A percentile compares a stretch with the other conserved stretches of the same genome.
Conservation (phyloP, 257 asterid genomes). For the Asclepias syriaca region DNA sequence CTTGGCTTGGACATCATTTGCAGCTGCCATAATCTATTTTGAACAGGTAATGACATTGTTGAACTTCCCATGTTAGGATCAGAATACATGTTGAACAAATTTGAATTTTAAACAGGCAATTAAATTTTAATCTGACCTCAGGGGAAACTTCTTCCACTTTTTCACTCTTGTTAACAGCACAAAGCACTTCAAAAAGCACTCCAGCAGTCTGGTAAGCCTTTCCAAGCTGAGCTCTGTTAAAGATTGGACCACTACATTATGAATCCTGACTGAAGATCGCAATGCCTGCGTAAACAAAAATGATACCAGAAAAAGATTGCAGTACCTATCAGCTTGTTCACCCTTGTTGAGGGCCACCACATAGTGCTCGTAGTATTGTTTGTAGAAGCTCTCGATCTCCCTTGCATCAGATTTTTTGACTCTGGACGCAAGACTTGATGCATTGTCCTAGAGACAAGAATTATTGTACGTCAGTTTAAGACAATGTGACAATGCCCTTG, state of each 20-base stretch:
- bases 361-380: constrained; percentile 91
- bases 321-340: constrained; percentile 89
- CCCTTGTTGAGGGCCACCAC: constrained; percentile 90
- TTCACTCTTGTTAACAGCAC: constrained; percentile 94
- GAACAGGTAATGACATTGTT: constrained; percentile 6
- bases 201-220: constrained; percentile 99
- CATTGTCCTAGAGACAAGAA: constrained; percentile 61
- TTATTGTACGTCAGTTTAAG: constrained; percentile 8
- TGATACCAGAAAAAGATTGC: not conserved
- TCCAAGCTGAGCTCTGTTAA: constrained; percentile 86
- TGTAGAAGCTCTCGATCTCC: constrained; percentile 96
- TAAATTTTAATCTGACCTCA: constrained; percentile 57
- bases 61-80: not conserved
- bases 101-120: not conserved
- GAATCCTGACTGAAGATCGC: not conserved
- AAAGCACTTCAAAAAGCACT: constrained; percentile 94
- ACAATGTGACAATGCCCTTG: not conserved
- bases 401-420: constrained; percentile 93
- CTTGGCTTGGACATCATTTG: constrained; percentile 94
- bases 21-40: constrained; percentile 92
- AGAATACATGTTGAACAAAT: not conserved
- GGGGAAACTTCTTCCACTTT: constrained; percentile 95
- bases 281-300: not conserved
- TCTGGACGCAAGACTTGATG: constrained; percentile 73
- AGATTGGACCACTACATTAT: not conserved